A percentile compares a stretch with the other conserved stretches of the same genome.
phyloP scores from a whole-genome alignment of 1,139 yeast species.

The Blastobotrys persicus region DNA sequence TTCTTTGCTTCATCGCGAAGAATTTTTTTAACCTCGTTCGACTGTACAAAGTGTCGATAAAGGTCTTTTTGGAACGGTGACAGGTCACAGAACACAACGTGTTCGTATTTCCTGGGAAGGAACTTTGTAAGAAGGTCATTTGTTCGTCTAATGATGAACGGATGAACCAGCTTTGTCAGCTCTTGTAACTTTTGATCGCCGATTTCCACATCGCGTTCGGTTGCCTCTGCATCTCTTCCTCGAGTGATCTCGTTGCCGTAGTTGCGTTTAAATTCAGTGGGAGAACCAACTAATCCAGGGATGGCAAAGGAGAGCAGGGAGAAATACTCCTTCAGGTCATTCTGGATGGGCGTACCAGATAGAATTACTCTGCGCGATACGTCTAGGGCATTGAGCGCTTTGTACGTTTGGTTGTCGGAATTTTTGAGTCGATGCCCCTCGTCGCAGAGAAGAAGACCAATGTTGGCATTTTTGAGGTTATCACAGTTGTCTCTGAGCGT shows the following conservation, averaged over 20 bases:
- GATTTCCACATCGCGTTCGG: slow-evolving; percentile 67
- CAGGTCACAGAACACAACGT: slow-evolving; percentile 84
- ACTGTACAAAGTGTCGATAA: slow-evolving; percentile 72
- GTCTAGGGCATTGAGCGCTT: slow-evolving; percentile 75
- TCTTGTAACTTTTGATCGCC: slow-evolving; percentile 76
- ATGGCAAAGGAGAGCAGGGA: slow-evolving; percentile 89
- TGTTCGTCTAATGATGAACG: slow-evolving; percentile 90
- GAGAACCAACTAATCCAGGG: slow-evolving; percentile 87
- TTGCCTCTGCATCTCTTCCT: slow-evolving; percentile 89
- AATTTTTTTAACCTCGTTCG: slow-evolving; percentile 72
- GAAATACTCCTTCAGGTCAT: slow-evolving; percentile 92
- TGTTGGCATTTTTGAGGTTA: slow-evolving; percentile 70
- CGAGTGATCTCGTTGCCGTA: slow-evolving; percentile 76
- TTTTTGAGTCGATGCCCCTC: slow-evolving; percentile 96
- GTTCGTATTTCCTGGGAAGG: slow-evolving; percentile 92
- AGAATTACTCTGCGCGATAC: slow-evolving; percentile 88
- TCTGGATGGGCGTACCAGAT: slow-evolving; percentile 97
- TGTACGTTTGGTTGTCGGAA: slow-evolving; percentile 90
- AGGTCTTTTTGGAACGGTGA: slow-evolving; percentile 73
- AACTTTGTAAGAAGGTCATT: slow-evolving; percentile 93
- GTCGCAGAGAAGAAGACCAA: slow-evolving; percentile 88
- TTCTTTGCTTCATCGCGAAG: slow-evolving; percentile 30
- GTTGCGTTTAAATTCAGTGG: slow-evolving; percentile 78
- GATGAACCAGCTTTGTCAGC: slow-evolving; percentile 74
- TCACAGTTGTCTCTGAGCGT: slow-evolving; percentile 85